These are phyloP conservation scores for Thamnidium elegans DNA, from an alignment of 192 early-diverging fungal genomes.

Conservation along the genomic window DNA sequence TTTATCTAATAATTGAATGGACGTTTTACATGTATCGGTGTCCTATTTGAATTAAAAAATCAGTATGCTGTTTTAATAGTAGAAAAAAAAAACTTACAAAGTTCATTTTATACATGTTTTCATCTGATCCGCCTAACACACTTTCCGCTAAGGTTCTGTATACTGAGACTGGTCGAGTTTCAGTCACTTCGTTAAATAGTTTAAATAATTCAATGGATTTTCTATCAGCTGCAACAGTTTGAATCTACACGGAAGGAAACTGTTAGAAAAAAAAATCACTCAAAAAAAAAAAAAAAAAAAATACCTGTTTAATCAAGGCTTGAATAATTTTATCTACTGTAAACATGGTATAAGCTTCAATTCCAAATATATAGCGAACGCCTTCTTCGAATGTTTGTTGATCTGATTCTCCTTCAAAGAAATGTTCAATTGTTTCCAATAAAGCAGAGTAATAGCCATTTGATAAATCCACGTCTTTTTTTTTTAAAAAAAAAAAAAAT, in stretches of 20 bases:
- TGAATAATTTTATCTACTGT: constrained; percentile 86
- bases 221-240: constrained; percentile 58
- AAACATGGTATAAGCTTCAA: constrained; percentile 82
- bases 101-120: constrained; percentile 32
- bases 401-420: constrained; percentile 80
- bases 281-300: not conserved
- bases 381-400: constrained; percentile 79
- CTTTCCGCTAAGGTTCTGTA: constrained; percentile 31
- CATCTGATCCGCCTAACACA: constrained; percentile 24
- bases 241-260: too few species aligned
- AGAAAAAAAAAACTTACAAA: constrained; percentile 25
- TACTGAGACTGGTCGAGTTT: constrained; percentile 24
- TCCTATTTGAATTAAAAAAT: constrained; percentile 12
- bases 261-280: too few species aligned
- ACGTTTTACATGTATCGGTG: not conserved
- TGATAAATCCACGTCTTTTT: constrained; percentile 49
- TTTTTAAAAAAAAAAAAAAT: constrained; percentile 4
- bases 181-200: constrained; percentile 58
- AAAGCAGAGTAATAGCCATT: constrained; percentile 75
- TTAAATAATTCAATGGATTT: constrained; percentile 60
- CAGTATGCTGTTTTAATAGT: too few species aligned
- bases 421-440: constrained; percentile 66
- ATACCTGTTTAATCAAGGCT: constrained; percentile 74
- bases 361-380: constrained; percentile 81
- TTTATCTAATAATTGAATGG: constrained; percentile 26